Conservation (phyloP, 78 protist species). For the Diacronema lutheri region DNA sequence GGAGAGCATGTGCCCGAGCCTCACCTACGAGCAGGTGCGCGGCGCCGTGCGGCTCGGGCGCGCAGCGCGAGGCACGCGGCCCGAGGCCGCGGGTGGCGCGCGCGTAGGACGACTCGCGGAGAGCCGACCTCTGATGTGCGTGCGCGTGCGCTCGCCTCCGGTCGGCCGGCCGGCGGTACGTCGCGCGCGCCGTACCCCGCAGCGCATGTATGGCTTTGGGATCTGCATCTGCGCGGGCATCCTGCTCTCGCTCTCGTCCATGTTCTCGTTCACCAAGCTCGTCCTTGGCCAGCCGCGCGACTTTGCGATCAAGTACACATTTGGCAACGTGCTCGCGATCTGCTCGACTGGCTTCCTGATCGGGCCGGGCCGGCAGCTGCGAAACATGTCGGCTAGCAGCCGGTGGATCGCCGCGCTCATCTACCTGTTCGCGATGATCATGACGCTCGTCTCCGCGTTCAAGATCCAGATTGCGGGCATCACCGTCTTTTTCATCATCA, state of each 20-base stretch:
- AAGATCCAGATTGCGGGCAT: not conserved
- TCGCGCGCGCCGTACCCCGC: no score
- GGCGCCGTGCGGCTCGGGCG: no score
- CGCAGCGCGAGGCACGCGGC: no score
- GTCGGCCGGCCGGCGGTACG: no score
- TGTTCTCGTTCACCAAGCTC: not conserved
- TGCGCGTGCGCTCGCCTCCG: no score
- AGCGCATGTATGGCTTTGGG: conserved; percentile 32
- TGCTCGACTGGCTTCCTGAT: conserved; percentile 4
- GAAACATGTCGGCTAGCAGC: conserved; percentile 20
- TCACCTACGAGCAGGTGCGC: conserved; percentile 14
- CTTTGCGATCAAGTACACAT: conserved; percentile 34
- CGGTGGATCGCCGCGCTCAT: not conserved
- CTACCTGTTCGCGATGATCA: conserved; percentile 1
- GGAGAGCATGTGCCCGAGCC: not conserved
- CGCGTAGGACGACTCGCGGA: no score
- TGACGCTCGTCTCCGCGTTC: conserved; percentile 39
- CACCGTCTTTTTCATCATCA: not conserved
- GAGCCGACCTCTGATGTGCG: no score
- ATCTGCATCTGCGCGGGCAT: conserved; percentile 14
- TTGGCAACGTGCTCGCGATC: conserved; percentile 27
- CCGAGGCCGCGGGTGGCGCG: no score
- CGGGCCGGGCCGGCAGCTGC: conserved; percentile 42
- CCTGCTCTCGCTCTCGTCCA: not conserved
- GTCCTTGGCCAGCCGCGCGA: not conserved